Evolutionary conservation across 2,329 filamentous ascomycete genomes (phyloP).

Genomic region (Amylocarpus encephaloides): DNA sequence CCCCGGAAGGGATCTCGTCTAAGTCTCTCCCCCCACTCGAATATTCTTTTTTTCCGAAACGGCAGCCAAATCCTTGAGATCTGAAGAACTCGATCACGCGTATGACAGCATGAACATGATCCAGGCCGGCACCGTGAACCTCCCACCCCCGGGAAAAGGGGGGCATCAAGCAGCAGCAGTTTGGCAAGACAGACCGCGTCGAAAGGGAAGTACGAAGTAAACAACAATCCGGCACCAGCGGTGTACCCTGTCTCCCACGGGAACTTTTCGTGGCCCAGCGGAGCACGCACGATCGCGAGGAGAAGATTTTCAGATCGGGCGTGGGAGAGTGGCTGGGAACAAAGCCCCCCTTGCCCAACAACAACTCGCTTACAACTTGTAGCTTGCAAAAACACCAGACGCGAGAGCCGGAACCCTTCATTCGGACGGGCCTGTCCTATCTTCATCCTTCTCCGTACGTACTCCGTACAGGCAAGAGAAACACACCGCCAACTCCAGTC

Average conservation of each 20-base stretch:
- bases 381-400: no score
- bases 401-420: no score
- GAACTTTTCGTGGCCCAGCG: not conserved
- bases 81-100: constrained; percentile 13
- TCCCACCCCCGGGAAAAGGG: not conserved
- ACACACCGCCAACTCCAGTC: no score
- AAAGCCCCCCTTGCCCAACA: no score
- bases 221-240: constrained; percentile 7
- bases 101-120: constrained; percentile 21
- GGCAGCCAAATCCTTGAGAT: not conserved
- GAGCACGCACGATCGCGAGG: not conserved
- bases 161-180: not conserved
- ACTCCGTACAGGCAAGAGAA: no score
- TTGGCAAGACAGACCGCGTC: not conserved
- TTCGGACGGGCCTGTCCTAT: no score
- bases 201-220: not conserved
- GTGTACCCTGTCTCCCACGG: constrained; percentile 18
- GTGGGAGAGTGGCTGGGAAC: not conserved
- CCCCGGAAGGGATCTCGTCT: not conserved
- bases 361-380: no score
- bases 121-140: constrained; percentile 8
- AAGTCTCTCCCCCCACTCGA: not conserved
- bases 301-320: constrained; percentile 13
- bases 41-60: no score
- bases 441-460: no score